These are phyloP conservation scores for Stemphylium beticola DNA, from an alignment of 2,329 filamentous ascomycete species.

Conservation along the genomic window DNA sequence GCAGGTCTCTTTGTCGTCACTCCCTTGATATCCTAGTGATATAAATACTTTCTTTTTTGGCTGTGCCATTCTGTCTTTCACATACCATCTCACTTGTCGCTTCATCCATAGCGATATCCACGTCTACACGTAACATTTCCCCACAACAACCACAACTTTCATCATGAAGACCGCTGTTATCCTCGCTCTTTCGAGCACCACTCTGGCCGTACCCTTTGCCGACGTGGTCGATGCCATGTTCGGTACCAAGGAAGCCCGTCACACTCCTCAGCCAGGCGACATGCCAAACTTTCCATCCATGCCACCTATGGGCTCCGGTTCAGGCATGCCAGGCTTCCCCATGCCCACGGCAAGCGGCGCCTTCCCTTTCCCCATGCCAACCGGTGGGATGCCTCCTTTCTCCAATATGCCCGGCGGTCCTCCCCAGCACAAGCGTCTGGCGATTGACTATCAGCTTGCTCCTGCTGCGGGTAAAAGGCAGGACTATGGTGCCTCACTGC, in stretches of 20 bases:
- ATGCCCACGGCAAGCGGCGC: constrained; percentile 11
- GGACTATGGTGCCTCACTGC: constrained; percentile 9
- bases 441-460: constrained; percentile 26
- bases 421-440: constrained; percentile 1
- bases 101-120: background rate
- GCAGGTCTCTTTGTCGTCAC: constrained; percentile 3
- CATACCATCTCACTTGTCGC: background rate
- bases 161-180: constrained; percentile 30
- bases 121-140: background rate
- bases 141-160: background rate
- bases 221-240: constrained; percentile 21
- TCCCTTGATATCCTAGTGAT: constrained; percentile 17
- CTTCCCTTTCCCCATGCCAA: background rate
- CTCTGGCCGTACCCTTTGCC: constrained; percentile 24
- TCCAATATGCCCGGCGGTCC: background rate
- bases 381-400: background rate
- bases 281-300: background rate
- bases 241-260: constrained; percentile 14
- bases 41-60: constrained; percentile 21
- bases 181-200: constrained; percentile 30
- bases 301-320: background rate
- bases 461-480: constrained; percentile 12
- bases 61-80: constrained; percentile 18
- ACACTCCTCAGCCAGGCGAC: constrained; percentile 2
- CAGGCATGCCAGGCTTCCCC: background rate